phyloP scores from a whole-genome alignment of 2,329 filamentous ascomycete species.

The Domatiomyces globalis region DNA sequence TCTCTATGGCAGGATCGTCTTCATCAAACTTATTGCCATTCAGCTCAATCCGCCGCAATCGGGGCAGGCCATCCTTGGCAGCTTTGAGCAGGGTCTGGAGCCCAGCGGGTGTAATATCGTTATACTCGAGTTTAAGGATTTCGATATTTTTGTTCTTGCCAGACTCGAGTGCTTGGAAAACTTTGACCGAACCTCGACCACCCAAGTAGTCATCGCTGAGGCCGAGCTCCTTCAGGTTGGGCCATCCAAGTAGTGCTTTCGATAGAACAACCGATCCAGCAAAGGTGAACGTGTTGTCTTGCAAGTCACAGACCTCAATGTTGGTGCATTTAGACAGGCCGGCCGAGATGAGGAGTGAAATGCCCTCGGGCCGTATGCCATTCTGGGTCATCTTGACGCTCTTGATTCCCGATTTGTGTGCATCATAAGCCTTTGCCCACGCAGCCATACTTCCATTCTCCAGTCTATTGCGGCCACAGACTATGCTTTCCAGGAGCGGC shows the following conservation, averaged over 20 bases:
- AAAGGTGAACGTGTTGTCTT: slow-evolving; percentile 93
- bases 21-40: slow-evolving; percentile 94
- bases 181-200: slow-evolving; percentile 57
- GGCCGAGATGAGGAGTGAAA: slow-evolving; percentile 62
- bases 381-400: slow-evolving; percentile 97
- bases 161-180: slow-evolving; percentile 58
- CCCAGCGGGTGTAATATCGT: slow-evolving; percentile 72
- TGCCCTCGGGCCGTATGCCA: slow-evolving; percentile 87
- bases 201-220: slow-evolving; percentile 79
- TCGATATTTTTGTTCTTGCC: slow-evolving; percentile 69
- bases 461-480: slow-evolving; percentile 88
- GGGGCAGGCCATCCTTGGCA: slow-evolving; percentile 53
- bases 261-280: slow-evolving; percentile 66
- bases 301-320: slow-evolving; percentile 70
- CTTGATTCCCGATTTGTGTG: slow-evolving; percentile 63
- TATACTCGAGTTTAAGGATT: slow-evolving; percentile 75
- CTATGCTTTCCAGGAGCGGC: slow-evolving; percentile 82
- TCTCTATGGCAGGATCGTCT: slow-evolving; percentile 59
- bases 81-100: slow-evolving; percentile 58
- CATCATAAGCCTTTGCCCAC: slow-evolving; percentile 76
- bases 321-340: slow-evolving; percentile 58
- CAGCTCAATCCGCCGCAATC: slow-evolving; percentile 72
- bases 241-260: slow-evolving; percentile 60
- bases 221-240: slow-evolving; percentile 63
- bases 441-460: slow-evolving; percentile 94